phyloP scores from a whole-genome alignment of 176 grass and related monocot species.

The Chloris gayana region DNA sequence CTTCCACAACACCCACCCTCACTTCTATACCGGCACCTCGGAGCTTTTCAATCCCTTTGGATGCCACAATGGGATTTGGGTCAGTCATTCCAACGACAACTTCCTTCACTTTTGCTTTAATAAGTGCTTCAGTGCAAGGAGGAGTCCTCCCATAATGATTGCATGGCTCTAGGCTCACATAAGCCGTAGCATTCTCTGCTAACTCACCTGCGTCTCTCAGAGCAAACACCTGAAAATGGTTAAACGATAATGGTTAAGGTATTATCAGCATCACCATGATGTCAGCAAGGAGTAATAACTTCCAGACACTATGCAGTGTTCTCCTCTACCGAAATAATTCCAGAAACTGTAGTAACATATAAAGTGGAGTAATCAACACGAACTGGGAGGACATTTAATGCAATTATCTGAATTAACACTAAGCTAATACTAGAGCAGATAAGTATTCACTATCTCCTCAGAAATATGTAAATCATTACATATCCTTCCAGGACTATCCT shows the following conservation, averaged over 20 bases:
- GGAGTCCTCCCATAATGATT: constrained; percentile 89
- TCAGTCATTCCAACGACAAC: constrained; percentile 92
- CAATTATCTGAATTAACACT: background rate
- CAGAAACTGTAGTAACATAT: background rate
- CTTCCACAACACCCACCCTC: constrained; percentile 67
- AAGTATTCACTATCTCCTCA: background rate
- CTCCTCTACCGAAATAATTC: background rate
- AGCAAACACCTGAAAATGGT: constrained; percentile 77
- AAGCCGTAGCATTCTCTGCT: constrained; percentile 76
- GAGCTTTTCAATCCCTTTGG: constrained; percentile 87
- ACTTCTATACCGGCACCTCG: constrained; percentile 67
- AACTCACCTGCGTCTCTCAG: constrained; percentile 77
- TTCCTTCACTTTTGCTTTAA: constrained; percentile 76
- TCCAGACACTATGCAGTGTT: background rate
- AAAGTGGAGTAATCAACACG: background rate
- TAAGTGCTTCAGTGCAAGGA: constrained; percentile 83
- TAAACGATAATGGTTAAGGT: background rate
- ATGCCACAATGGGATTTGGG: constrained; percentile 90
- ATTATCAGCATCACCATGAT: background rate
- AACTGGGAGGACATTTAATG: background rate
- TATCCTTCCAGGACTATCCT: background rate
- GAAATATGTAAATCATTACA: background rate
- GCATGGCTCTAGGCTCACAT: constrained; percentile 89
- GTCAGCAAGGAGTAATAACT: background rate
- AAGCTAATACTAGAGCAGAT: background rate